Base-by-base conservation (phyloP, 208 protist genomes). In the Herpetomonas tarakana region DNA sequence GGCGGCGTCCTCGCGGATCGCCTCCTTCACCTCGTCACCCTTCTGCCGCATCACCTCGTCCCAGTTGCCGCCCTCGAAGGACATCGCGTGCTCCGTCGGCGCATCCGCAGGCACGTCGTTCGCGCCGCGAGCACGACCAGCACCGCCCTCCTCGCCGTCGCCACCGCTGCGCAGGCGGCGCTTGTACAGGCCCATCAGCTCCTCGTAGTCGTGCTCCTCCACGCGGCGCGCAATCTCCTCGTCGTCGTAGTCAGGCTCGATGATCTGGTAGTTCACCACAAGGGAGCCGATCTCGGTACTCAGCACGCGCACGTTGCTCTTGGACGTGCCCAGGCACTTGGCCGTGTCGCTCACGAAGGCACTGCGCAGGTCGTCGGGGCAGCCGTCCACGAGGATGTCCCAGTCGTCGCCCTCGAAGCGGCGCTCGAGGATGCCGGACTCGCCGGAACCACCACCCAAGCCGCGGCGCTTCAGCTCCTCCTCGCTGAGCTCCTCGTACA, bases 321-420 rank as follows among this genome's bases (percentile, higher is more conserved):
- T 52, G 12, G 65, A 45, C 41, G 82, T 69, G 52, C 59, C 65
- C 18, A 89, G 58, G 19, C 52, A 25, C 46, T 78, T 65, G 19
- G 78, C 68, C 19, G 62, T 66, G 30, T 74, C 82, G 24, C 54
- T 46, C 52, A 67, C 18, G 66, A 89, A 89, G 26, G 72, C 68
- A n/a, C 64, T 62, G 61, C 65, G 54, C n/a, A 85, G 41, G 19
- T 85, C 63, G 26, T 74, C 61, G n/a, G 62, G 68, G 60, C 39
- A 61, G 28, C 52, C 56, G 1, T 74, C 74, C 0, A 89, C 38
- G 21, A 86, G 12, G 53, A 85, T 62, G 53, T 84, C 78, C 83
- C 78, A 89, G 67, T 82, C 83, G 25, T 81, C 75, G 57, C 83
- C 78, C 26, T 82, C 71, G 50, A 89, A 89, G 38, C 39, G 50